Conservation (phyloP, 31 red algal species). For the Porphyra umbilicalis region DNA sequence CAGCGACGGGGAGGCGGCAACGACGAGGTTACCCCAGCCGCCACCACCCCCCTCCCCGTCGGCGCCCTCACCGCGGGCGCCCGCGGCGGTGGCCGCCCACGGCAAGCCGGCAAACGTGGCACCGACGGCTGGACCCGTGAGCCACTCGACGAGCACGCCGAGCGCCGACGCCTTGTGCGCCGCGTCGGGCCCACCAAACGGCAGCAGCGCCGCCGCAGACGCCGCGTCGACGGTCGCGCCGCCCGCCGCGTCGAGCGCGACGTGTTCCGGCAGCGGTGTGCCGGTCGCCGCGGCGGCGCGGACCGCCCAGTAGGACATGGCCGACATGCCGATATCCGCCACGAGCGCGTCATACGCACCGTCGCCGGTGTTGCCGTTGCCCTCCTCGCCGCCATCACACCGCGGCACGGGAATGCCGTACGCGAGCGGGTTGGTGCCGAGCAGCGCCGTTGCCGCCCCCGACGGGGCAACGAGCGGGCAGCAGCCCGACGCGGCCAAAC, state of each 20-base stretch:
- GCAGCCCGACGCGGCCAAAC: neutral
- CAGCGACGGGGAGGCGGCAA: neutral
- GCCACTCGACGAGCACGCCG: slow-evolving; percentile 8
- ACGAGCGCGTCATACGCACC: neutral
- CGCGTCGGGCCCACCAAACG: slow-evolving; percentile 2
- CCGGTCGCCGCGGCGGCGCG: neutral
- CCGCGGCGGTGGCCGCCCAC: neutral
- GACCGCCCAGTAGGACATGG: slow-evolving; percentile 10
- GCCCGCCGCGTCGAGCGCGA: neutral
- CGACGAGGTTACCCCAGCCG: neutral
- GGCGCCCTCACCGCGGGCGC: neutral
- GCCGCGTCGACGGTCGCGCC: neutral
- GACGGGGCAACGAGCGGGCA: neutral
- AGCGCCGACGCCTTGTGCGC: slow-evolving; percentile 1
- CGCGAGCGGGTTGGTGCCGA: slow-evolving; percentile 16
- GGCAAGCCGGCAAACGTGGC: too few species aligned
- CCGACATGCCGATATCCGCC: slow-evolving; percentile 7
- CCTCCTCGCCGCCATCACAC: too few species aligned
- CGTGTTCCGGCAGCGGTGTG: neutral
- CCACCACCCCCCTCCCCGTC: neutral
- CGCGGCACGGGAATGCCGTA: slow-evolving; percentile 10
- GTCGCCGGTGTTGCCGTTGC: too few species aligned
- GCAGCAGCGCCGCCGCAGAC: neutral
- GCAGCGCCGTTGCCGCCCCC: neutral
- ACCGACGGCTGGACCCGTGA: slow-evolving; percentile 5